Percentiles rank a stretch among this genome's conserved stretches.
phyloP scores from a whole-genome alignment of 2,329 filamentous ascomycete genomes.

The Monosporascus sp. region DNA sequence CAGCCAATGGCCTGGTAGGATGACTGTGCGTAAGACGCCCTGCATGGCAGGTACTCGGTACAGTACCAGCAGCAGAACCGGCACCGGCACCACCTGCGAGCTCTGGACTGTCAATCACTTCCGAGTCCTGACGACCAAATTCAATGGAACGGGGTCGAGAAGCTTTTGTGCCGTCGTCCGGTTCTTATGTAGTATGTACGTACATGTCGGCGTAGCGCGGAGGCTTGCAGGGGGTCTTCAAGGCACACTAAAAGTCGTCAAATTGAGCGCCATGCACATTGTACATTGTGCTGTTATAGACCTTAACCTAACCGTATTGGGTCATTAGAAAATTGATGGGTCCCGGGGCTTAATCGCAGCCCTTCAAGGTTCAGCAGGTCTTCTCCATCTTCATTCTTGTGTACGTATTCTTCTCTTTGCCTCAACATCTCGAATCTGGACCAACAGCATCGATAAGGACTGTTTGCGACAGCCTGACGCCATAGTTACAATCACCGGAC shows the following conservation, averaged over 20 bases:
- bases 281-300: not conserved
- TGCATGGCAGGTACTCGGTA: not conserved
- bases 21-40: not conserved
- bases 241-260: not conserved
- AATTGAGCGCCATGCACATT: not conserved
- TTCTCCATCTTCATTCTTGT: slow-evolving; percentile 21
- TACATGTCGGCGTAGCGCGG: not conserved
- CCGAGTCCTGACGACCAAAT: not conserved
- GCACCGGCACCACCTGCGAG: not conserved
- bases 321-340: not conserved
- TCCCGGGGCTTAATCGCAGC: slow-evolving; percentile 12
- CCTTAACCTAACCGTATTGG: not conserved
- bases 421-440: slow-evolving; percentile 17
- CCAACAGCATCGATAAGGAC: not conserved
- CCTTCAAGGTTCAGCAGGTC: slow-evolving; percentile 20
- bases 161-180: not conserved
- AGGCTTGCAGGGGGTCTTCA: not conserved
- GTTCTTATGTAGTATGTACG: not conserved
- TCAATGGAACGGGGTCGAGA: not conserved
- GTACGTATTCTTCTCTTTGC: slow-evolving; percentile 1
- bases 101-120: not conserved
- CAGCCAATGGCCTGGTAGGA: not conserved
- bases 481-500: not conserved
- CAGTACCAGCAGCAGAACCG: not conserved
- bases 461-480: not conserved